These are phyloP conservation scores for Amorphotheca resinae DNA, from an alignment of 495 filamentous ascomycete species.

Conservation along the genomic window DNA sequence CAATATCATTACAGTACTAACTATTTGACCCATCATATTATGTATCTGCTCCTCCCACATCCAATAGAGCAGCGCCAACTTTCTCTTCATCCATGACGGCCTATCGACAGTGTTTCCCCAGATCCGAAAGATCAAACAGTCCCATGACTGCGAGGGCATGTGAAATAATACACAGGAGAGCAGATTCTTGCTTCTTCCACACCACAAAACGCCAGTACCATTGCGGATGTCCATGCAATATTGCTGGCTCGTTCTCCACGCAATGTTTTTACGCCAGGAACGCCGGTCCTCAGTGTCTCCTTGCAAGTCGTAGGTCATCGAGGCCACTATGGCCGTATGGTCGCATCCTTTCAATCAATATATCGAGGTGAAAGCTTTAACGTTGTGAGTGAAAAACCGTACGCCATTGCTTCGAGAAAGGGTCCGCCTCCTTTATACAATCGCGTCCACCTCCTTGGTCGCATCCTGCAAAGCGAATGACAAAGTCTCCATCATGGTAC, in stretches of 20 bases:
- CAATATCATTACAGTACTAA: too few relatives aligned
- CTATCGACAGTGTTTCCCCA: too few relatives aligned
- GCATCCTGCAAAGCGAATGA: conserved; percentile 65
- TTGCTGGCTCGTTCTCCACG: conserved; percentile 5
- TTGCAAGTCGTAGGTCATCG: conserved; percentile 18
- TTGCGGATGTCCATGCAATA: conserved; percentile 11
- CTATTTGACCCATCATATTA: too few relatives aligned
- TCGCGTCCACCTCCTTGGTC: conserved; percentile 37
- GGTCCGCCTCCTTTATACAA: conserved; percentile 55
- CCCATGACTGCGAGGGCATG: too few relatives aligned
- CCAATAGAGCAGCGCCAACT: too few relatives aligned
- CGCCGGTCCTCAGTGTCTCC: conserved; percentile 9
- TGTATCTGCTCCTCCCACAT: too few relatives aligned
- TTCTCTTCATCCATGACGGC: too few relatives aligned
- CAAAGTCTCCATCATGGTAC: conserved; percentile 79
- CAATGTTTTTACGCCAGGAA: conserved; percentile 10
- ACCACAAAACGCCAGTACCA: conserved; percentile 15
- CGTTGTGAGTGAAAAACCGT: conserved; percentile 22
- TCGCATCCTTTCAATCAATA: background rate
- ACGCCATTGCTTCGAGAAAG: conserved; percentile 35
- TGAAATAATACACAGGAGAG: conserved; percentile 16
- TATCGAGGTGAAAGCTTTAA: background rate
- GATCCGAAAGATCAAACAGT: too few relatives aligned
- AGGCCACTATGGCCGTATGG: background rate
- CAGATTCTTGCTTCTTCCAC: conserved; percentile 3